A percentile compares a stretch with the other conserved stretches of the same genome.
These are phyloP conservation scores for Cryptococcus jaspeensis DNA, from an alignment of 1,284 basidiomycete genomes.

Conservation along the genomic window DNA sequence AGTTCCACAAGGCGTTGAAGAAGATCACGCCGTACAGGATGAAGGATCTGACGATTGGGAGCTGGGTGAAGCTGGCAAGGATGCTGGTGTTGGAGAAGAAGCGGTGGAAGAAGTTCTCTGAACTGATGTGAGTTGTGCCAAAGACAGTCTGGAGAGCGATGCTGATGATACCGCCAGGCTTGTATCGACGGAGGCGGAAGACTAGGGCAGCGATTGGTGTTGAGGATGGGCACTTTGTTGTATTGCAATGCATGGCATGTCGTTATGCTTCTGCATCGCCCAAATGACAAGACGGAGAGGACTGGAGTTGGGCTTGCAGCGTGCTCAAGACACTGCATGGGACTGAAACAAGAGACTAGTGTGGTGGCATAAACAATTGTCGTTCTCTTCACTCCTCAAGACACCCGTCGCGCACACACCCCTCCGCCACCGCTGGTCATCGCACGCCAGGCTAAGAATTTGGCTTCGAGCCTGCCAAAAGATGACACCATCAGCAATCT, in stretches of 20 bases:
- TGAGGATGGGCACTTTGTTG: background rate
- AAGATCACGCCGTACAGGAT: slow-evolving; percentile 69
- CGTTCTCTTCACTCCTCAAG: too few relatives aligned
- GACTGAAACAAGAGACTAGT: too few relatives aligned
- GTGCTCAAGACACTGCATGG: too few relatives aligned
- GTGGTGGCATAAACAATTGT: too few relatives aligned
- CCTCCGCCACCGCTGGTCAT: too few relatives aligned
- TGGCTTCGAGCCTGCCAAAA: too few relatives aligned
- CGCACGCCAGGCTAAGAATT: too few relatives aligned
- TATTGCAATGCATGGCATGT: background rate
- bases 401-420: too few relatives aligned
- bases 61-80: slow-evolving; percentile 71
- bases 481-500: too few relatives aligned
- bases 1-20: slow-evolving; percentile 47
- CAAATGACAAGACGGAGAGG: too few relatives aligned
- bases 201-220: background rate
- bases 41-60: slow-evolving; percentile 71
- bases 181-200: slow-evolving; percentile 3
- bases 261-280: too few relatives aligned
- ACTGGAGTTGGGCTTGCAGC: too few relatives aligned
- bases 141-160: background rate
- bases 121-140: slow-evolving; percentile 41
- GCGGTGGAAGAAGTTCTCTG: slow-evolving; percentile 57
- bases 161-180: background rate
- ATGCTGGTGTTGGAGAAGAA: slow-evolving; percentile 61